phyloP scores from a whole-genome alignment of 1,284 basidiomycete species.

The Leucoagaricus sp. region DNA sequence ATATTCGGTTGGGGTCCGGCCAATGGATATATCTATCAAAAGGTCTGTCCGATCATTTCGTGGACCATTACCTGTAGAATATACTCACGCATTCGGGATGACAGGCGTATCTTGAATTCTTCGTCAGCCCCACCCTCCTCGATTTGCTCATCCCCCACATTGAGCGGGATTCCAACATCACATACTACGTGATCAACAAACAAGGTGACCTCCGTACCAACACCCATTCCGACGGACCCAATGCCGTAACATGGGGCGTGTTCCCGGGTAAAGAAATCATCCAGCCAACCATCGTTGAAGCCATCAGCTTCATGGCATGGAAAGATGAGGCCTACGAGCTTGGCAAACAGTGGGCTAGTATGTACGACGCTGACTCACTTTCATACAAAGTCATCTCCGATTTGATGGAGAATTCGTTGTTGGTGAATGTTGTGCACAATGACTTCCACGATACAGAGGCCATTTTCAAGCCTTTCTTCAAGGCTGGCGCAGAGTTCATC shows the following conservation, averaged over 20 bases:
- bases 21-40: constrained; percentile 97
- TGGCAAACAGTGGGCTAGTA: constrained; percentile 89
- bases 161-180: constrained; percentile 88
- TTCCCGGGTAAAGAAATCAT: constrained; percentile 98
- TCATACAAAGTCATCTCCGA: constrained; percentile 78
- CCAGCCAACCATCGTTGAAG: constrained; percentile 98
- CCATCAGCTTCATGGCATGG: constrained; percentile 96
- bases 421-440: constrained; percentile 98
- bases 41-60: constrained; percentile 50
- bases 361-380: constrained; percentile 82
- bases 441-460: constrained; percentile 86
- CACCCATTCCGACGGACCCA: constrained; percentile 89
- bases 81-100: background rate
- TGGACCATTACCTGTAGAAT: background rate
- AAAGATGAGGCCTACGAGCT: constrained; percentile 99
- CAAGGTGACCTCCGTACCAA: constrained; percentile 94
- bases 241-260: constrained; percentile 99
- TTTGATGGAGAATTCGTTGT: constrained; percentile 82
- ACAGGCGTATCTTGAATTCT: constrained; percentile 97
- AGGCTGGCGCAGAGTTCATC: constrained; percentile 64
- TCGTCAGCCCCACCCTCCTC: constrained; percentile 78
- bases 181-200: constrained; percentile 95
- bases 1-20: constrained; percentile 93
- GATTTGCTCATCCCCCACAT: constrained; percentile 81
- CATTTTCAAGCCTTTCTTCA: constrained; percentile 88